Evolutionary conservation across 495 filamentous ascomycete species (phyloP).

Genomic region (Aspergillus baeticus): DNA sequence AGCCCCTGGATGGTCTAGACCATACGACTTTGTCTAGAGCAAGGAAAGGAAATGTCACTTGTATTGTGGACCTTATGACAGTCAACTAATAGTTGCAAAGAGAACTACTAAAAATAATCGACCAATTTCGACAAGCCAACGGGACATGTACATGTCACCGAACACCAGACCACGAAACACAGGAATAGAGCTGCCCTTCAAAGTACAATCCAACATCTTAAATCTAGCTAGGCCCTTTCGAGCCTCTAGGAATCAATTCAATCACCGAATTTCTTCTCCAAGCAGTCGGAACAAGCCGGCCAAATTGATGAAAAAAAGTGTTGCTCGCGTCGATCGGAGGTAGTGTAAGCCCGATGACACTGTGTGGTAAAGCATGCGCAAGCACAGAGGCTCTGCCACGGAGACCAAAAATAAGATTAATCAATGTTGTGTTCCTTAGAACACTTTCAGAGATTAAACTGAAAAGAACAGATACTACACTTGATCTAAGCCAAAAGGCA

Average conservation of each 20-base stretch:
- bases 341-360: slow-evolving; percentile 92
- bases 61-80: too few relatives aligned
- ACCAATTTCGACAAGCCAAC: too few relatives aligned
- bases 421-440: slow-evolving; percentile 73
- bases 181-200: too few relatives aligned
- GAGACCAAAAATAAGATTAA: slow-evolving; percentile 78
- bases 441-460: slow-evolving; percentile 82
- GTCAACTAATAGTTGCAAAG: too few relatives aligned
- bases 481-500: slow-evolving; percentile 78
- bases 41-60: too few relatives aligned
- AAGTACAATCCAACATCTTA: too few relatives aligned
- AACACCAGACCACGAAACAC: too few relatives aligned
- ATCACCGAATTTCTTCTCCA: slow-evolving; percentile 57
- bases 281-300: slow-evolving; percentile 55
- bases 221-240: too few relatives aligned
- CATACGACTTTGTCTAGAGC: too few relatives aligned
- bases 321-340: slow-evolving; percentile 76
- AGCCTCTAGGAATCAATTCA: neutral
- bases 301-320: slow-evolving; percentile 62
- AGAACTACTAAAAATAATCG: too few relatives aligned
- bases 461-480: slow-evolving; percentile 99
- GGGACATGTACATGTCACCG: too few relatives aligned
- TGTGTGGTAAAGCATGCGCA: slow-evolving; percentile 70
- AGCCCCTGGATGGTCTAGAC: too few relatives aligned
- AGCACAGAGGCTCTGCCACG: slow-evolving; percentile 70